Base-by-base conservation (phyloP, 768 basidiomycete genomes). In the Pholiota molesta region DNA sequence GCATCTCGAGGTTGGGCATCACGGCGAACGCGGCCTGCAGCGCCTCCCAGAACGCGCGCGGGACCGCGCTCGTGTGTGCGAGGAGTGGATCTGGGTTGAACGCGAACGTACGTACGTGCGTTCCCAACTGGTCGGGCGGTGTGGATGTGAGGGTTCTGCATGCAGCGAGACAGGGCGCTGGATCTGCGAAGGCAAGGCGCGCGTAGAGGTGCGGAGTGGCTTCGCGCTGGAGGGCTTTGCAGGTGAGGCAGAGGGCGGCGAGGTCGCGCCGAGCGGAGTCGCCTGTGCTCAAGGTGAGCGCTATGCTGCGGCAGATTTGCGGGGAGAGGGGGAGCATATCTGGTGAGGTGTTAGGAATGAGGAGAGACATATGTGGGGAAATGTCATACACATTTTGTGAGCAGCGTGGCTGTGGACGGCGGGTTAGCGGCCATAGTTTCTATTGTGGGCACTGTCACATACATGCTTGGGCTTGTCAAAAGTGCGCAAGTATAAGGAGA, bases 131-230 rank as follows among this genome's bases (percentile, higher is more conserved):
- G 67, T 37, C 9, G 13, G 35, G 5, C 14, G 39, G 76, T 73
- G 53, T 75, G 63, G 58, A 69, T 68, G 59, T 71, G 57, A 88
- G 58, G 39, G 81, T 71, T 47, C 70, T 69, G 57, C 78, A 83
- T 39, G 77, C 81, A 55, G 71, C 66, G 65, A 74, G 74, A 65
- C 64, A 74, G 74, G 16, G 74, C 71, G 47, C 70, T 62, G 21
- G 71, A 59, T 52, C 77, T 66, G 60, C 81, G 67, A 69, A 52
- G 83, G 75, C 62, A 73, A 67, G 60, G 84, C 57, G 23, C 68
- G 60, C 21, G 70, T 87, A 88, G 40, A 87, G 69, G 61, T 66
- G 73, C 17, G 72, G 64, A 65, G 86, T 83, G 35, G 85, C 83
- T 55, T 78, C 78, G 55, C 70, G 74, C 61, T 83, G 82, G 55